Percentiles rank a stretch among this genome's conserved stretches.
These are phyloP conservation scores for Termitomyces bulborhizus DNA, from an alignment of 768 basidiomycete species.

Conservation along the genomic window DNA sequence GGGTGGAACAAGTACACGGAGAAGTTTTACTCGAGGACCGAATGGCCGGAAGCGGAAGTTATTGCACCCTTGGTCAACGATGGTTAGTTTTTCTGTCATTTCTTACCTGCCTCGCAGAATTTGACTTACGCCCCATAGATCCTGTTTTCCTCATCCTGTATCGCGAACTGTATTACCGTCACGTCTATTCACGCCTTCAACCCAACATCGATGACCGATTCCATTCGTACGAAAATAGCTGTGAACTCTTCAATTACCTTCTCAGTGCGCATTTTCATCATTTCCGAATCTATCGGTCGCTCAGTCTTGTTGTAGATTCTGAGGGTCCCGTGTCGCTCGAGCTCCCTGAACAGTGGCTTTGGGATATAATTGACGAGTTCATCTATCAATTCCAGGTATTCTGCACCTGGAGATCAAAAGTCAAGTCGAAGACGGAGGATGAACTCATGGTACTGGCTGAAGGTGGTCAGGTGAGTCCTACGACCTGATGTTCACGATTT, in stretches of 20 bases:
- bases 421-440: slow-evolving; percentile 83
- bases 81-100: slow-evolving; percentile 39
- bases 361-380: slow-evolving; percentile 97
- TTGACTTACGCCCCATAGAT: slow-evolving; percentile 37
- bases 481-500: background rate
- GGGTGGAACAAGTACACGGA: slow-evolving; percentile 97
- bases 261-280: slow-evolving; percentile 55
- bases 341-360: slow-evolving; percentile 96
- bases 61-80: slow-evolving; percentile 94
- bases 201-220: slow-evolving; percentile 97
- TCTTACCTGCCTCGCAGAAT: background rate
- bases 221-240: slow-evolving; percentile 97
- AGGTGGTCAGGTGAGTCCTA: slow-evolving; percentile 48
- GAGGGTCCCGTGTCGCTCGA: slow-evolving; percentile 91
- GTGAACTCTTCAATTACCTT: slow-evolving; percentile 96
- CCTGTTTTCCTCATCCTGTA: slow-evolving; percentile 96
- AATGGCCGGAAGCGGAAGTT: slow-evolving; percentile 97
- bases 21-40: slow-evolving; percentile 89
- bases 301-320: slow-evolving; percentile 52
- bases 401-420: slow-evolving; percentile 84
- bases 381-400: slow-evolving; percentile 99
- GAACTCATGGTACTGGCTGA: slow-evolving; percentile 80
- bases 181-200: slow-evolving; percentile 91
- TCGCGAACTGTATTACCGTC: slow-evolving; percentile 91
- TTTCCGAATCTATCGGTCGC: background rate